These are phyloP conservation scores for Leptographium lundbergii DNA, from an alignment of 2,329 filamentous ascomycete genomes.

Conservation along the genomic window DNA sequence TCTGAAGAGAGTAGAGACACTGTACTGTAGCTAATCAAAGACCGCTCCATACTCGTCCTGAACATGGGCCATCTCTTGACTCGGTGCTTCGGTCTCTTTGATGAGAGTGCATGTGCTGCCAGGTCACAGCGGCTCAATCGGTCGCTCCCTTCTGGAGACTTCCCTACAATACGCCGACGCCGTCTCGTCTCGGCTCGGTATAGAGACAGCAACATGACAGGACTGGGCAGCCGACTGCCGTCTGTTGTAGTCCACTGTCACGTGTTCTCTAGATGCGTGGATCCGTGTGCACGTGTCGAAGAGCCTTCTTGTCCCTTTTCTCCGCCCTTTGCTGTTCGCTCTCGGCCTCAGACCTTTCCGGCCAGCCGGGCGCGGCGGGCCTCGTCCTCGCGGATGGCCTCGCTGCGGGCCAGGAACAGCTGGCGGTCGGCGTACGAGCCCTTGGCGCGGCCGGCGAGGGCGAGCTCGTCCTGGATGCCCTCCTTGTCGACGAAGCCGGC, in stretches of 20 bases:
- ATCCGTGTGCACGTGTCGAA: background rate
- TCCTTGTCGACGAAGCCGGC: slow-evolving; percentile 59
- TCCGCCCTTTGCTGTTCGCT: background rate
- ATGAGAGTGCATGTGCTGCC: background rate
- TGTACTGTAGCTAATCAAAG: background rate
- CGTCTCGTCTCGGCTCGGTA: background rate
- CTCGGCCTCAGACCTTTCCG: slow-evolving; percentile 16
- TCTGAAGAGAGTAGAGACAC: too few relatives aligned
- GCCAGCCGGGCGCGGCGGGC: slow-evolving; percentile 40
- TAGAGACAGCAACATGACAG: background rate
- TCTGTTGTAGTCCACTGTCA: background rate
- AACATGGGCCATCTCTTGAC: background rate
- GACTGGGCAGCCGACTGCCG: background rate
- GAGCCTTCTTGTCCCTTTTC: background rate
- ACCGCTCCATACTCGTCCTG: background rate
- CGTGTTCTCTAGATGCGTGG: background rate
- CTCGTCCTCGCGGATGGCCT: slow-evolving; percentile 49
- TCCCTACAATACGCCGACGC: background rate
- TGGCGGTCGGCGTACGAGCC: slow-evolving; percentile 48
- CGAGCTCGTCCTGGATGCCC: slow-evolving; percentile 56
- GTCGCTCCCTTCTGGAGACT: background rate
- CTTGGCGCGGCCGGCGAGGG: slow-evolving; percentile 52
- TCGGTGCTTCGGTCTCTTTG: background rate
- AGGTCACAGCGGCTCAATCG: background rate
- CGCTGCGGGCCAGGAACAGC: slow-evolving; percentile 53